phyloP scores from a whole-genome alignment of 257 asterid genomes.

The Fraxinus anomala region DNA sequence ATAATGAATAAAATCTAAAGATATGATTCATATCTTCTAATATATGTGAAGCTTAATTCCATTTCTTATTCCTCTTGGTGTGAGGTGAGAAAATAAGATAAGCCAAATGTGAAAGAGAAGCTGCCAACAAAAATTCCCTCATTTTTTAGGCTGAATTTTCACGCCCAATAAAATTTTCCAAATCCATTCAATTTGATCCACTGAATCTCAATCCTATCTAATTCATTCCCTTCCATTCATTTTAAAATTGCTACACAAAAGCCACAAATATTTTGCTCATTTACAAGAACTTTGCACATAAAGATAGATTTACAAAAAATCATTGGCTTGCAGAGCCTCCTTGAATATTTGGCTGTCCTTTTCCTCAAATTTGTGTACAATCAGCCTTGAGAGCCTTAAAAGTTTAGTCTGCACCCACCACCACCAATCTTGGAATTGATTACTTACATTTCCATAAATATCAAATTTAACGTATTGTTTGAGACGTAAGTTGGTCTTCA shows the following conservation, averaged over 20 bases:
- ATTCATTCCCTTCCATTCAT: constrained; percentile 72
- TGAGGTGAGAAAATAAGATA: constrained; percentile 69
- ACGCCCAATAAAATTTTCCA: constrained; percentile 4
- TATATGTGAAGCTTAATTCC: background rate
- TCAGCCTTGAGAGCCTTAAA: constrained; percentile 15
- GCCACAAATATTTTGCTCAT: background rate
- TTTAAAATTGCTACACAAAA: constrained; percentile 22
- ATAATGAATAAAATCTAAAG: background rate
- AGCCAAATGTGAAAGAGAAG: constrained; percentile 68
- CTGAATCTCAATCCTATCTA: constrained; percentile 66
- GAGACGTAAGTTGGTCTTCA: background rate
- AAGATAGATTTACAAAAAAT: constrained; percentile 25
- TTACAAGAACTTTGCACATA: background rate
- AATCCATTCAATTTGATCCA: constrained; percentile 52
- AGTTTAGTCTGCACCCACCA: constrained; percentile 33
- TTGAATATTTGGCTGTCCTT: constrained; percentile 29
- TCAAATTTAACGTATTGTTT: background rate
- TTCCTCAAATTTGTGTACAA: constrained; percentile 40
- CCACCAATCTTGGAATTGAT: constrained; percentile 52
- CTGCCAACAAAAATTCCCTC: constrained; percentile 46
- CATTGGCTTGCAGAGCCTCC: constrained; percentile 32
- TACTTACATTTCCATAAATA: background rate
- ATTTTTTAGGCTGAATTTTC: constrained; percentile 27
- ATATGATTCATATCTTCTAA: background rate
- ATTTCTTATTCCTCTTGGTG: constrained; percentile 9